Base-by-base conservation (phyloP, 768 basidiomycete species). In the Calocybe cyanea region DNA sequence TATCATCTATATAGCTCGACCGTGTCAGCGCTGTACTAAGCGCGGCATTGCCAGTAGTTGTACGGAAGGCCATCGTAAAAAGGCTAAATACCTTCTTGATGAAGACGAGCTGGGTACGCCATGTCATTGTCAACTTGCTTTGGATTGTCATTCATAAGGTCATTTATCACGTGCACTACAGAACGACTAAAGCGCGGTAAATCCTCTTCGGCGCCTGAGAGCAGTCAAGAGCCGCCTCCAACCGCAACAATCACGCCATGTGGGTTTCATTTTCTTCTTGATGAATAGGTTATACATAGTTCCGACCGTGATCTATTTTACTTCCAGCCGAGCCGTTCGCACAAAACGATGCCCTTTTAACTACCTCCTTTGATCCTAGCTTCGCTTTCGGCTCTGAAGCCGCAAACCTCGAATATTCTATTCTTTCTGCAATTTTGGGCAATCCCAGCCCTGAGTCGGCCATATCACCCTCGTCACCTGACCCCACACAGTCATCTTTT, bases 1-100 rank as follows among this genome's bases (percentile, higher is more conserved):
- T 50, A 34, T 40, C 48, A 48, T 43, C 39, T 45, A 50, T 44
- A 41, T 57, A 98, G 95, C 91, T 38, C 87, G 96, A 43, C 96
- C 96, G 20, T 99, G 96, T 68, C 89, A 91, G 53, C 82, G 96
- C 33, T 99, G 96, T 60, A 75, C 92, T 41, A 97, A 95, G 70
- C 92, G 94, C 46, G 92, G 92, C 19, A 86, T 94, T 56, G 87
- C 83, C 1, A 78, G 80, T 43, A 84, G 81, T 43, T 99, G 96
- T 59, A 84, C 87, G 14, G 96, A 99, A 60, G 96, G 96, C 1
- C 87, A 88, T 52, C 81, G 96, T 57, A 99, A 99, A 68, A 97
- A 97, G 68, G 95, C 96, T 8, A 97, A 98, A 60, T 99, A 98
- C 65, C 79, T 99, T 13, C 72, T 95, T 46, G 92, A 95, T 63